Evolutionary conservation across 306 rosid genomes (phyloP).

Genomic region (Prunus davidiana): DNA sequence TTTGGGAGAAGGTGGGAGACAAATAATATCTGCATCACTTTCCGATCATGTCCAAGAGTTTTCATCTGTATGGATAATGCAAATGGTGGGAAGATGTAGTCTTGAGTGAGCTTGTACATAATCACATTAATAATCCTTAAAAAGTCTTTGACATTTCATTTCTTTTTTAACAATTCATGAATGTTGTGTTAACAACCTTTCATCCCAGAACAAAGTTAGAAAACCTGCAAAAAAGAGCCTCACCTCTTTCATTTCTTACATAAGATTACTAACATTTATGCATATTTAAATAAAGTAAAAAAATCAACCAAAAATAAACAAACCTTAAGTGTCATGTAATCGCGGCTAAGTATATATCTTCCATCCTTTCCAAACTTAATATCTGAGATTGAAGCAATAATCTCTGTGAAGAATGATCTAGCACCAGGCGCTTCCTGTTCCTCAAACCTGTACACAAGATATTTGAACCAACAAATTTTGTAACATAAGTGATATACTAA

Average conservation of each 20-base stretch:
- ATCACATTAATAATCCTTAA: background rate
- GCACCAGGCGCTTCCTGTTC: conserved; percentile 96
- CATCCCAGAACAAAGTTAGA: background rate
- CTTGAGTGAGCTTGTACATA: too few relatives aligned
- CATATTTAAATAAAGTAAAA: conserved; percentile 2
- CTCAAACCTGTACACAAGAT: conserved; percentile 71
- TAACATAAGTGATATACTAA: background rate
- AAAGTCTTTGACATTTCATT: background rate
- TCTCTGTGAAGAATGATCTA: conserved; percentile 94
- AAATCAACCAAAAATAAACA: conserved; percentile 15
- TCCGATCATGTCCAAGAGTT: background rate
- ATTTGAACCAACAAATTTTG: background rate
- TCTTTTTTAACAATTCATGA: background rate
- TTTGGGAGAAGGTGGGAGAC: background rate
- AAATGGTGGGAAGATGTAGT: background rate
- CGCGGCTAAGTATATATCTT: conserved; percentile 94
- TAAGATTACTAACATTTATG: background rate
- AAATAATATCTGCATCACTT: background rate
- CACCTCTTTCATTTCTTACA: background rate
- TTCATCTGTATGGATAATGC: background rate
- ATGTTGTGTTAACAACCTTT: background rate
- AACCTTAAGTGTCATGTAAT: conserved; percentile 99
- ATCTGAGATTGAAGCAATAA: conserved; percentile 96
- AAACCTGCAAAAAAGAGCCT: background rate
- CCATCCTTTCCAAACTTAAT: conserved; percentile 92